A percentile compares a stretch with the other conserved stretches of the same genome.
Evolutionary conservation across 192 early-diverging fungal genomes (phyloP).

Genomic region (Linnemannia zychae): DNA sequence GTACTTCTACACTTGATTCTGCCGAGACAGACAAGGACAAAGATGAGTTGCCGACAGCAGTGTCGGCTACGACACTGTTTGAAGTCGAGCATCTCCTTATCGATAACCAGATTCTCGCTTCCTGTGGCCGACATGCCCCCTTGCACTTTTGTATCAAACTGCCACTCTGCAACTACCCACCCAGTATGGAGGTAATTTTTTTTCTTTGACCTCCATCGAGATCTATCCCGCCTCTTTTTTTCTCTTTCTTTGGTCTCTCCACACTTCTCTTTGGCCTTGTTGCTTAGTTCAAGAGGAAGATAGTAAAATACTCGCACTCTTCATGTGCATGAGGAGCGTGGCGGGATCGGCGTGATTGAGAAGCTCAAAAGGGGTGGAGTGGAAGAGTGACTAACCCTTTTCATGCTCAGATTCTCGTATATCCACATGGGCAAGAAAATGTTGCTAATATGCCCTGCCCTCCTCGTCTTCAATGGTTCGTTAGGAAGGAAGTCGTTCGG

Average conservation of each 20-base stretch:
- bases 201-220: background rate
- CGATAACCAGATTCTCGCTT: conserved; percentile 13
- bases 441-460: conserved; percentile 3
- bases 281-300: background rate
- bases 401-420: background rate
- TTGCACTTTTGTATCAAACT: conserved; percentile 41
- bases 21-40: background rate
- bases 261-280: background rate
- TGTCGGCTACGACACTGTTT: conserved; percentile 2
- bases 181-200: conserved; percentile 36
- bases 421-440: background rate
- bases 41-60: background rate
- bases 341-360: background rate
- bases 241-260: background rate
- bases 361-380: background rate
- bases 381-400: background rate
- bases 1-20: background rate
- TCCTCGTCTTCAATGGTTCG: background rate
- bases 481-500: conserved; percentile 21
- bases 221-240: background rate
- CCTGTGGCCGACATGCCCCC: conserved; percentile 17
- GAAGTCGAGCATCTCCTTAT: conserved; percentile 41
- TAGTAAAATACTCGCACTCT: background rate
- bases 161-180: conserved; percentile 41
- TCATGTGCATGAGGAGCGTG: background rate